Percentiles rank a stretch among this genome's conserved stretches.
These are phyloP conservation scores for Lentinus brumalis DNA, from an alignment of 768 basidiomycete genomes.

Conservation along the genomic window DNA sequence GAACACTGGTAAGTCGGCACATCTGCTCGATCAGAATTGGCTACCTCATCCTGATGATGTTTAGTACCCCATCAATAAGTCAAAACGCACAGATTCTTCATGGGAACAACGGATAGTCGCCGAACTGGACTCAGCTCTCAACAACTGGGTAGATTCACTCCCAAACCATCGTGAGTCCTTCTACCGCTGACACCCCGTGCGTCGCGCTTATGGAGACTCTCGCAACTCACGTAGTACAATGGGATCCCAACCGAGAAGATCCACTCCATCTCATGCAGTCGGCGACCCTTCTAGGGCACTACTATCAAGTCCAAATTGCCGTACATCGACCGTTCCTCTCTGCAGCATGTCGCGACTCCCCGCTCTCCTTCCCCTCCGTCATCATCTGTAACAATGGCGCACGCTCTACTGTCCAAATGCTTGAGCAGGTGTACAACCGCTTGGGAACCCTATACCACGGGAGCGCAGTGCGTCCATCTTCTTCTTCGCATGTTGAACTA, in stretches of 20 bases:
- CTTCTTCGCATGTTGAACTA: background rate
- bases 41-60: background rate
- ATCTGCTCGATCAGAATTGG: background rate
- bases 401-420: conserved; percentile 68
- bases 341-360: conserved; percentile 8
- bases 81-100: conserved; percentile 34
- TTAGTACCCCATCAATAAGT: conserved; percentile 48
- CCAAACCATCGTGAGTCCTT: conserved; percentile 50
- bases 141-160: conserved; percentile 61
- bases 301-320: conserved; percentile 56
- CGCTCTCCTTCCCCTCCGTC: conserved; percentile 53
- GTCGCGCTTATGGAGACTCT: no score
- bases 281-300: conserved; percentile 39
- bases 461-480: background rate
- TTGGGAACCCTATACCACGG: background rate
- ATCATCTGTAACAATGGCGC: conserved; percentile 86
- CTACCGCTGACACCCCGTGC: no score
- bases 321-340: conserved; percentile 76
- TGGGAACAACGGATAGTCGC: conserved; percentile 56
- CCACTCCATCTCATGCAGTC: conserved; percentile 33
- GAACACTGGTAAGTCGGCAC: conserved; percentile 33
- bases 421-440: conserved; percentile 45
- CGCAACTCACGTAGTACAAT: conserved; percentile 18
- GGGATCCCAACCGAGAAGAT: conserved; percentile 25
- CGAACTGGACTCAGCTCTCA: conserved; percentile 62